These are phyloP conservation scores for Coemansia sp. DNA, from an alignment of 192 early-diverging fungal species.

Conservation along the genomic window DNA sequence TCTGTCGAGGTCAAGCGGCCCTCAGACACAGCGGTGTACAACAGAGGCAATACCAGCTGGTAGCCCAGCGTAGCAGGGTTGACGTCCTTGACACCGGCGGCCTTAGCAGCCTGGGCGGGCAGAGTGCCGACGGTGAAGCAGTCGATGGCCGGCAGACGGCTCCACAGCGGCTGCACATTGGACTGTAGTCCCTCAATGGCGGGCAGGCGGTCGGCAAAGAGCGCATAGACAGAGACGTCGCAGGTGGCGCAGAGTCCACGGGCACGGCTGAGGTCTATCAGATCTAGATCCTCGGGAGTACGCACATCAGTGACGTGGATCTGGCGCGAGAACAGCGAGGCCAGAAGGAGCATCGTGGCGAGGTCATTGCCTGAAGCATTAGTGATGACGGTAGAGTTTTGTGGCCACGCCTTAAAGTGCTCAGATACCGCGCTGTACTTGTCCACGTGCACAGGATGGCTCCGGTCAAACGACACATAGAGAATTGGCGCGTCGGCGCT, in stretches of 20 bases:
- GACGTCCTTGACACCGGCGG: conserved; percentile 6
- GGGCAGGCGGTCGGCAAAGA: conserved; percentile 65
- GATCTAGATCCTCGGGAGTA: conserved; percentile 76
- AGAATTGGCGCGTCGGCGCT: conserved; percentile 58
- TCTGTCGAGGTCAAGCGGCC: conserved; percentile 79
- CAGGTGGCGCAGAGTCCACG: conserved; percentile 88
- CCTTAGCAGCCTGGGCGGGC: conserved; percentile 64
- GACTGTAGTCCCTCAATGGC: conserved; percentile 2
- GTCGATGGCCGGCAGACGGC: conserved; percentile 79
- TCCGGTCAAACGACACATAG: conserved; percentile 63
- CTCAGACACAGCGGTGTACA: conserved; percentile 82
- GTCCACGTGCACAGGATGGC: conserved; percentile 47
- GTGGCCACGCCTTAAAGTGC: conserved; percentile 83
- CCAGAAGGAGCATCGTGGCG: conserved; percentile 85
- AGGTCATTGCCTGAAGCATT: conserved; percentile 87
- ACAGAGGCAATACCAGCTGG: conserved; percentile 59
- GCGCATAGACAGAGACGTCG: conserved; percentile 87
- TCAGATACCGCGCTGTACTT: conserved; percentile 68
- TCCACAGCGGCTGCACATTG: conserved; percentile 83
- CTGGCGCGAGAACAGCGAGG: conserved; percentile 78
- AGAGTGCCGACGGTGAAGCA: conserved; percentile 86
- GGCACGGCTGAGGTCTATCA: conserved; percentile 85
- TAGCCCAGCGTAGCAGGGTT: conserved; percentile 43
- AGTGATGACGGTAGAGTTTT: conserved; percentile 72
- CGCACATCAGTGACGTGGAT: conserved; percentile 89